Conservation (phyloP, 768 basidiomycete genomes). For the Guyanaporus albipodus region DNA sequence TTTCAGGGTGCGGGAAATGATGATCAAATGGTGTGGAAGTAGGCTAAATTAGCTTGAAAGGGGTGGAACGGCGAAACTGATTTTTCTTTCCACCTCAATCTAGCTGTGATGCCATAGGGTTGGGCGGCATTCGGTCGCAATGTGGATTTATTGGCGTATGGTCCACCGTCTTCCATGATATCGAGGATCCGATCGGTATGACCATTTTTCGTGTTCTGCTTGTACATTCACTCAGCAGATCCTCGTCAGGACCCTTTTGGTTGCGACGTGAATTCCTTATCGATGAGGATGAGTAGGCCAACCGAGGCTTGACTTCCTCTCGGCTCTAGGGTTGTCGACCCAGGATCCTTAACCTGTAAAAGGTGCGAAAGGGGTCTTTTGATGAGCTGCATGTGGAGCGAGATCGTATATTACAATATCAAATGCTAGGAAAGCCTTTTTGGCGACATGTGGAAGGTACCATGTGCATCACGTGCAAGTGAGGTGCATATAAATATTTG, state of each 20-base stretch:
- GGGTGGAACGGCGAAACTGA: not conserved
- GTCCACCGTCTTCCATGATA: conserved; percentile 48
- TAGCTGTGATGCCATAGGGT: conserved; percentile 59
- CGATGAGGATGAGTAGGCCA: conserved; percentile 22
- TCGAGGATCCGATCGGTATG: conserved; percentile 45
- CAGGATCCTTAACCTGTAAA: no score
- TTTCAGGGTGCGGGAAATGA: conserved; percentile 49
- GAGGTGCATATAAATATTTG: no score
- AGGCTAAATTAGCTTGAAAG: conserved; percentile 8
- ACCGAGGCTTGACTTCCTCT: not conserved
- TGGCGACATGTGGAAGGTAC: no score
- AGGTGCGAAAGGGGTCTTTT: no score
- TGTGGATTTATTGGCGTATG: conserved; percentile 56
- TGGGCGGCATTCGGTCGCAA: conserved; percentile 56
- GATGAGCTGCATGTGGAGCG: no score
- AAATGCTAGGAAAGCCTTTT: no score
- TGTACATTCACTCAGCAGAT: not conserved
- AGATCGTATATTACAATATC: no score
- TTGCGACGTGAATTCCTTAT: conserved; percentile 21
- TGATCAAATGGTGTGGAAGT: conserved; percentile 56
- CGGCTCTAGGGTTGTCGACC: not conserved
- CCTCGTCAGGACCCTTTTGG: conserved; percentile 27
- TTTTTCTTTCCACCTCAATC: conserved; percentile 13
- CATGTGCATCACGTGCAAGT: no score
- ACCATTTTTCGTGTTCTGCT: not conserved